Evolutionary conservation across 768 basidiomycete species (phyloP), one percentile per base, ranked within the genome.

Genomic region (Lentinula aciculospora): DNA sequence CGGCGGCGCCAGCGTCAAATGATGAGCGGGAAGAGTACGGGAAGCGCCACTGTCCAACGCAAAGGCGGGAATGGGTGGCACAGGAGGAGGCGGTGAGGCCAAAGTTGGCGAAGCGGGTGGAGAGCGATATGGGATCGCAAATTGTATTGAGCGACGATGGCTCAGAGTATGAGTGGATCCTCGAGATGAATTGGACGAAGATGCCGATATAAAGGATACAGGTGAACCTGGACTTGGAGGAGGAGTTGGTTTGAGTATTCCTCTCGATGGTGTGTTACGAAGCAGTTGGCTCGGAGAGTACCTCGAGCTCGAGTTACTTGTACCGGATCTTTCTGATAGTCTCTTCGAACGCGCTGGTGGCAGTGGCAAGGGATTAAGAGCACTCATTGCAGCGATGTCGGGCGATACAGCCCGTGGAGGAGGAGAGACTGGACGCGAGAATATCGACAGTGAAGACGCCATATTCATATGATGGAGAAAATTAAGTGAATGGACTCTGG

Each of bases 31-130:
- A 68, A 56, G 53, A 63, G 67, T 58, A 59, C 74, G 75, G 55
- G 68, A 68, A 27, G 68, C 72, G 1, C 71, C 71, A 7, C 74
- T 68, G 4, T 69, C 59, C 32, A 79, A 72, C 27, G 74, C 71
- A 63, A 76, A 76, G 12, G 74, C 68, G 3, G 82, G 82, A 56
- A 84, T 79, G 23, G 80, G 78, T 3, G 84, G 83, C 0, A 84
- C 82, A 12, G 83, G 82, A 1, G 81, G 77, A 3, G 80, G 75
- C 3, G 80, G 75, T 0, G 76, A 70, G 1, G 67, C 58, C 36
- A 73, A 51, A 1, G 69, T 69, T 0, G 80, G 78, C 47, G 73
- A 76, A 3, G 79, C 76, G 23, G 82, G 83, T 0, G 83, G 80
- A 1, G 83, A 78, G 58, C 72, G 76, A 56, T 77, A 77, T 25